These are phyloP conservation scores for Nannochloropsis salina DNA, from an alignment of 108 stramenopile species.

Conservation along the genomic window DNA sequence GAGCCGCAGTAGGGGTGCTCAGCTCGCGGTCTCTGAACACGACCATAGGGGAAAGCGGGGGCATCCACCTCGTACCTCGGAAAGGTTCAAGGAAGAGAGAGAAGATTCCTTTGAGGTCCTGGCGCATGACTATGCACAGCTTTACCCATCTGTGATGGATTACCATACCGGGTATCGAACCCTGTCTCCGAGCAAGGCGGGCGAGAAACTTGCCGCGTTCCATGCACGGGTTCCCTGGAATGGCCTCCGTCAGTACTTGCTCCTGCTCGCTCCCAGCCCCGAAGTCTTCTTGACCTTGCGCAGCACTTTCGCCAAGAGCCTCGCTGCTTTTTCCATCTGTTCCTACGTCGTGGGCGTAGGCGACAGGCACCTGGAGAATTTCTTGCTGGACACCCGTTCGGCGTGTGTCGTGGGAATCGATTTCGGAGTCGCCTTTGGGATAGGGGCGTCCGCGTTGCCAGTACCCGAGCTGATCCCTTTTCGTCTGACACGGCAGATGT, in stretches of 20 bases:
- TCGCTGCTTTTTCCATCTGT: conserved; percentile 45
- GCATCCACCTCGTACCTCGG: too few relatives aligned
- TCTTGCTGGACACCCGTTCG: conserved; percentile 46
- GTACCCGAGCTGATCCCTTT: conserved; percentile 59
- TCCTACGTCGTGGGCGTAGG: conserved; percentile 59
- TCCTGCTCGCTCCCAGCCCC: conserved; percentile 42
- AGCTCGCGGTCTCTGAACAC: too few relatives aligned
- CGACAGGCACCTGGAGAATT: conserved; percentile 59
- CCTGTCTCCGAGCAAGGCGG: background rate
- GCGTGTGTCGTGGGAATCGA: conserved; percentile 57
- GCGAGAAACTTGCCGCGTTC: background rate
- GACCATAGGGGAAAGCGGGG: too few relatives aligned
- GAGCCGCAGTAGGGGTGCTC: background rate
- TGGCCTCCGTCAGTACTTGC: conserved; percentile 40
- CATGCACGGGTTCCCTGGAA: conserved; percentile 32
- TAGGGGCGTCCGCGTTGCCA: conserved; percentile 42
- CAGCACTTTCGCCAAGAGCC: conserved; percentile 46
- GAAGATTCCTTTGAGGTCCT: background rate
- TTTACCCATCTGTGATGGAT: background rate
- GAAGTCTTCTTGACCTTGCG: conserved; percentile 52
- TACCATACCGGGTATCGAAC: background rate
- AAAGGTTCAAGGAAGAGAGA: too few relatives aligned
- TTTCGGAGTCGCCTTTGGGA: conserved; percentile 56
- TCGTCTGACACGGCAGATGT: conserved; percentile 54
- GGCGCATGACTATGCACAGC: background rate